These are phyloP conservation scores for Coffea humblotiana DNA, from an alignment of 305 asterid genomes.

Conservation along the genomic window DNA sequence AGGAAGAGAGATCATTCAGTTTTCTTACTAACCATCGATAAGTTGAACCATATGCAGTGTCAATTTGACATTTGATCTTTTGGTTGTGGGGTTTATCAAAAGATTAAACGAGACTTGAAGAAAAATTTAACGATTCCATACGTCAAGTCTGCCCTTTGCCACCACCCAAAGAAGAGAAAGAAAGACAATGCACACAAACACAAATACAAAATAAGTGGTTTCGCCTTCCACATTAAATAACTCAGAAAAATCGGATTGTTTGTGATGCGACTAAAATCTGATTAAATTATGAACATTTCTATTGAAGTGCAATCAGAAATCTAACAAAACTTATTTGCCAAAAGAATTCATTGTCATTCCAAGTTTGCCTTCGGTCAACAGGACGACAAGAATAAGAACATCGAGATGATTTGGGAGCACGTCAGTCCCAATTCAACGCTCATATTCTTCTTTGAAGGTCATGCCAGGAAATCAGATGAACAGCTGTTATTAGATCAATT, in stretches of 20 bases:
- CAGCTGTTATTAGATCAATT: neutral
- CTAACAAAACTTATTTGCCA: neutral
- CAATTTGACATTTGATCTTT: neutral
- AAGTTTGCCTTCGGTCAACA: neutral
- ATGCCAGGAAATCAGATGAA: neutral
- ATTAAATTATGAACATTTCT: neutral
- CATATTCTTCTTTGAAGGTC: neutral
- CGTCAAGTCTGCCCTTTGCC: neutral
- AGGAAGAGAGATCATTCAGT: neutral
- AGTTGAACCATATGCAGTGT: neutral
- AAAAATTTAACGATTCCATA: neutral
- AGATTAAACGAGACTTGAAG: neutral
- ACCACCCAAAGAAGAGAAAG: neutral
- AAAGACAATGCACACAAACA: neutral
- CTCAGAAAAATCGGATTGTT: too few species aligned
- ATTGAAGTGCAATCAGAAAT: neutral
- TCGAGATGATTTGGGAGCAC: neutral
- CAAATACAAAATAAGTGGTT: too few species aligned
- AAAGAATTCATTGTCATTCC: neutral
- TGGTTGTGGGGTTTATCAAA: neutral
- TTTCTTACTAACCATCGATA: neutral
- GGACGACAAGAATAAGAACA: neutral
- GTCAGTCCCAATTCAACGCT: neutral
- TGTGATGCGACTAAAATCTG: too few species aligned
- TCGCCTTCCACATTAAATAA: too few species aligned